Evolutionary conservation across 129 eudicot species (phyloP).

Genomic region (Kitagawia praeruptora): DNA sequence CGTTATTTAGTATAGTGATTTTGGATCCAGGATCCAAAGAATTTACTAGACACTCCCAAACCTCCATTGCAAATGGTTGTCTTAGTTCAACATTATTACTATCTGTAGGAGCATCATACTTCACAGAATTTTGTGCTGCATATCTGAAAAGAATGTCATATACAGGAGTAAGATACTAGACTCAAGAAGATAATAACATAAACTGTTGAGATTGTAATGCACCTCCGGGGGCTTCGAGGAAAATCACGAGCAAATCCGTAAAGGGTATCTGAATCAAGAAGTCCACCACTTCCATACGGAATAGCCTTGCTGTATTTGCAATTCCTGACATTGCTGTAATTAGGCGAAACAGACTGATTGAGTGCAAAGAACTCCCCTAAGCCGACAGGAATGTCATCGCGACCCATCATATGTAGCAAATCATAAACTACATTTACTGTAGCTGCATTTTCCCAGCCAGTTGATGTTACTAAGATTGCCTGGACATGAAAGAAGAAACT

Average conservation of each 20-base stretch:
- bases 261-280: conserved; percentile 79
- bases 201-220: not conserved
- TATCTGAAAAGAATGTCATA: conserved; percentile 31
- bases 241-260: conserved; percentile 75
- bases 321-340: conserved; percentile 43
- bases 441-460: conserved; percentile 94
- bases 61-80: conserved; percentile 62
- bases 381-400: conserved; percentile 84
- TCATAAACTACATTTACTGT: conserved; percentile 74
- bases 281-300: conserved; percentile 91
- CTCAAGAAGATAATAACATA: not conserved
- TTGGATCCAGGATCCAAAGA: conserved; percentile 39
- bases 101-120: conserved; percentile 69
- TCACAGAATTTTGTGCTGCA: conserved; percentile 60
- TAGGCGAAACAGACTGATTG: conserved; percentile 52
- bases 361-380: conserved; percentile 66
- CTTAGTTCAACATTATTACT: conserved; percentile 66
- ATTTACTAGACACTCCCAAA: conserved; percentile 51
- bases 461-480: conserved; percentile 73
- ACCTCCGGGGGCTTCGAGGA: conserved; percentile 87
- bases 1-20: conserved; percentile 59
- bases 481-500: conserved; percentile 14
- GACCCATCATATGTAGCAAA: conserved; percentile 95
- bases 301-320: conserved; percentile 71
- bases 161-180: not conserved